Evolutionary conservation across 352 stramenopile species (phyloP).

Genomic region (Elongisporangium undulatum): DNA sequence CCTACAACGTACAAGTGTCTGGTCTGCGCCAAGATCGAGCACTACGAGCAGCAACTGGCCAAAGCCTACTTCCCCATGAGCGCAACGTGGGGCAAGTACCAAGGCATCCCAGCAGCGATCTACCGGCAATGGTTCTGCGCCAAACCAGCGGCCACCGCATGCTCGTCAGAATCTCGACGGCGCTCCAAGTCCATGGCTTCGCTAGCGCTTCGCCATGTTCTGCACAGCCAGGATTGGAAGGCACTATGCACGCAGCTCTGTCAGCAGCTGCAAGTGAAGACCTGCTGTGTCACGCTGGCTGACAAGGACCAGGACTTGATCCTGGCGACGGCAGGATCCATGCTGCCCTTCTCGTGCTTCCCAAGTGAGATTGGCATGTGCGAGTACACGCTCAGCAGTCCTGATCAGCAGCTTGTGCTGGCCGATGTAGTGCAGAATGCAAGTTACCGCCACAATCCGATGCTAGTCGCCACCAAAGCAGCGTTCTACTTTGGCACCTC

Average conservation of each 20-base stretch:
- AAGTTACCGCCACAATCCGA: slow-evolving; percentile 18
- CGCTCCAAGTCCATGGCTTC: slow-evolving; percentile 10
- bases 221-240: slow-evolving; percentile 19
- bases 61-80: slow-evolving; percentile 13
- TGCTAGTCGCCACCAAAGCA: slow-evolving; percentile 13
- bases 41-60: slow-evolving; percentile 12
- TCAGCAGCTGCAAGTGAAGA: neutral
- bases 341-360: slow-evolving; percentile 22
- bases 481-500: slow-evolving; percentile 17
- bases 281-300: slow-evolving; percentile 15
- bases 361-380: slow-evolving; percentile 26
- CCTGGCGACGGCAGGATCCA: slow-evolving; percentile 12
- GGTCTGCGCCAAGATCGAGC: slow-evolving; percentile 12
- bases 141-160: slow-evolving; percentile 1
- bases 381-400: slow-evolving; percentile 13
- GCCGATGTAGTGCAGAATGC: slow-evolving; percentile 1
- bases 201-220: slow-evolving; percentile 16
- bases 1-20: slow-evolving; percentile 7
- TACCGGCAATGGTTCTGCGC: slow-evolving; percentile 21
- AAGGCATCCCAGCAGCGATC: slow-evolving; percentile 9
- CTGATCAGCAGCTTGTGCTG: slow-evolving; percentile 10
- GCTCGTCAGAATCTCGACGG: neutral
- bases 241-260: slow-evolving; percentile 9
- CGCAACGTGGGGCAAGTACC: slow-evolving; percentile 14
- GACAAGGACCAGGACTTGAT: slow-evolving; percentile 18